Percentiles rank a stretch among this genome's conserved stretches.
These are phyloP conservation scores for Microcyclospora pomicola DNA, from an alignment of 2,329 filamentous ascomycete species.

Conservation along the genomic window DNA sequence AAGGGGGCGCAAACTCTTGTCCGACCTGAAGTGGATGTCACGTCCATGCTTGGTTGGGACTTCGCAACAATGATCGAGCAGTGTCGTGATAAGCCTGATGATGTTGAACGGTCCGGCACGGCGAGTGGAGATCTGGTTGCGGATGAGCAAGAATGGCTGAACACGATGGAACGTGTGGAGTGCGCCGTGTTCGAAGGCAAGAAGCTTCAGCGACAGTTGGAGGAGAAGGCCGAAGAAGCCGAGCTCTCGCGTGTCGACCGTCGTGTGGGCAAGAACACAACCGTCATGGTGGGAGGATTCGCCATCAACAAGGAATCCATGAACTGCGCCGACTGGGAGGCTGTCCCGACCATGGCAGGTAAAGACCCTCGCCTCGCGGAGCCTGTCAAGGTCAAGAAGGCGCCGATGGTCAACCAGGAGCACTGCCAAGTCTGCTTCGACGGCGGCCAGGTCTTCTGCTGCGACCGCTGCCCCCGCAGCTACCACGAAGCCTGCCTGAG, in stretches of 20 bases:
- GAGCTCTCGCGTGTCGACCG: conserved; percentile 31
- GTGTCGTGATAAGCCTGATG: conserved; percentile 38
- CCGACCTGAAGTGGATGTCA: conserved; percentile 38
- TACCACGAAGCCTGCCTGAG: conserved; percentile 41
- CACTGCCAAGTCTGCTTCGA: conserved; percentile 41
- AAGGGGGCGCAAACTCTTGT: conserved; percentile 41
- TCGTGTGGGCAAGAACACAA: conserved; percentile 43
- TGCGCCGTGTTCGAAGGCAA: conserved; percentile 45
- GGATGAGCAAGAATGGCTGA: conserved; percentile 43
- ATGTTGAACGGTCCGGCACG: conserved; percentile 21
- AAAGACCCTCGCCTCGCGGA: conserved; percentile 41
- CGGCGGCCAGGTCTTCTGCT: conserved; percentile 34
- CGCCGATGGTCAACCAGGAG: conserved; percentile 34
- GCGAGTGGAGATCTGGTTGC: conserved; percentile 17
- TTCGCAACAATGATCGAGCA: conserved; percentile 40
- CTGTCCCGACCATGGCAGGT: conserved; percentile 42
- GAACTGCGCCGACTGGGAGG: conserved; percentile 40
- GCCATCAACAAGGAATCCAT: conserved; percentile 44
- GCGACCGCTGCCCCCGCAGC: conserved; percentile 39
- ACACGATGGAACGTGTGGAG: conserved; percentile 43
- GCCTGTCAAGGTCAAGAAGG: conserved; percentile 35
- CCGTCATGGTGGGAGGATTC: conserved; percentile 42
- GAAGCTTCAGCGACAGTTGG: conserved; percentile 31
- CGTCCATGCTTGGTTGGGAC: conserved; percentile 45
- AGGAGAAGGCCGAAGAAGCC: conserved; percentile 14